A percentile compares a stretch with the other conserved stretches of the same genome.
phyloP scores from a whole-genome alignment of 2,329 filamentous ascomycete species.

The Didymella glomerata region DNA sequence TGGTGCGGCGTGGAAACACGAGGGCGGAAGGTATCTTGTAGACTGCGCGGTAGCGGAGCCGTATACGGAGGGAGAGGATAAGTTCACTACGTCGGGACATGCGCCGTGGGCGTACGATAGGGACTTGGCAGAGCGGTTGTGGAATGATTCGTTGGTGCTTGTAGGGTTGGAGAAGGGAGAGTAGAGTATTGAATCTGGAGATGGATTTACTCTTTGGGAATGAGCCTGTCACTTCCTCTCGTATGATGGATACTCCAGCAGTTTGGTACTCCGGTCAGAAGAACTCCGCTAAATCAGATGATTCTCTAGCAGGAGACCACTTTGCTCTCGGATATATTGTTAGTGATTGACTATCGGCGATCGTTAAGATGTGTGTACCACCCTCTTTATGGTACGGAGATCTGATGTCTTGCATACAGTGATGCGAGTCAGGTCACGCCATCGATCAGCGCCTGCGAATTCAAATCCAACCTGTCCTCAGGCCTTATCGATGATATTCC shows the following conservation, averaged over 20 bases:
- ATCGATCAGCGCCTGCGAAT: neutral
- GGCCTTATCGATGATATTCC: neutral
- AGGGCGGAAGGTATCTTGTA: neutral
- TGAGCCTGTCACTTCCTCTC: too few species aligned
- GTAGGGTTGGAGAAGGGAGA: neutral
- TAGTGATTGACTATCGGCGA: neutral
- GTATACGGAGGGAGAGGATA: neutral
- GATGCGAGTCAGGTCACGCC: neutral
- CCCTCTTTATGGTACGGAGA: too few species aligned
- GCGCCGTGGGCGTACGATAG: neutral
- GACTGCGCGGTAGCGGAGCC: neutral
- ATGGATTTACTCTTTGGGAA: neutral
- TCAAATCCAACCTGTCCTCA: neutral
- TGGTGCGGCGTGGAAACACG: neutral
- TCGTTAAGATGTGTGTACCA: too few species aligned
- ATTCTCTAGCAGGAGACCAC: neutral
- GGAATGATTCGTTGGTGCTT: neutral
- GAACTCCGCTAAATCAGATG: neutral
- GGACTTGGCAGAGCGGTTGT: neutral
- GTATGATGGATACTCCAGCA: too few species aligned
- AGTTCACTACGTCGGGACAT: neutral
- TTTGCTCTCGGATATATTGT: neutral
- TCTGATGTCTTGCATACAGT: too few species aligned
- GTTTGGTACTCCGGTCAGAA: too few species aligned
- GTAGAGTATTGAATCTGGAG: neutral